Conservation (phyloP, 306 rosid species). For the Coriaria nepalensis region DNA sequence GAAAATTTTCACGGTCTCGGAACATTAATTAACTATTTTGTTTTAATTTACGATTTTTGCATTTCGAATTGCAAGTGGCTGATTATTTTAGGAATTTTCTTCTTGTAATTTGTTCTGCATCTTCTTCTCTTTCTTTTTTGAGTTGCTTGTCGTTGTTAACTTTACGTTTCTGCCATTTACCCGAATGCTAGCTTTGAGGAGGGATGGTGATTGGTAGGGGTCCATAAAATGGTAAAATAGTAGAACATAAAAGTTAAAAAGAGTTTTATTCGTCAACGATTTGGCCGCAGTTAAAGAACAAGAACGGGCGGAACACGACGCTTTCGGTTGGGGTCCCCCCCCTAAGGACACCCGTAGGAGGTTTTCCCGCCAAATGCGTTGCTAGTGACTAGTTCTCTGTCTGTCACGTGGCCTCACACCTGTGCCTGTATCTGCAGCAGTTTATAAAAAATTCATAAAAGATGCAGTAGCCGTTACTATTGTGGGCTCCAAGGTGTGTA, state of each 20-base stretch:
- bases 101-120: background rate
- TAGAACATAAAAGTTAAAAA: background rate
- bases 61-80: slow-evolving; percentile 5
- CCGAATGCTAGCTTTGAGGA: too few species aligned
- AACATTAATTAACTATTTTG: background rate
- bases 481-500: too few species aligned
- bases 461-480: too few species aligned
- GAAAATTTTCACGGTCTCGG: slow-evolving; percentile 7
- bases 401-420: too few species aligned
- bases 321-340: too few species aligned
- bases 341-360: too few species aligned
- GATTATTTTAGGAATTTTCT: background rate
- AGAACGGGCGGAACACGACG: background rate
- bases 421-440: too few species aligned
- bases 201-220: background rate
- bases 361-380: too few species aligned
- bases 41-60: background rate
- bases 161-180: background rate
- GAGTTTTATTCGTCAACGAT: slow-evolving; percentile 2
- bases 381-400: too few species aligned
- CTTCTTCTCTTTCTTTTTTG: background rate
- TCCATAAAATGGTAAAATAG: background rate
- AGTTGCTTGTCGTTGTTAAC: background rate
- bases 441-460: too few species aligned
- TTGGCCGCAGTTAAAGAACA: background rate